Evolutionary conservation across 2,329 filamentous ascomycete species (phyloP).

Genomic region (Simplicillium aogashimaense): DNA sequence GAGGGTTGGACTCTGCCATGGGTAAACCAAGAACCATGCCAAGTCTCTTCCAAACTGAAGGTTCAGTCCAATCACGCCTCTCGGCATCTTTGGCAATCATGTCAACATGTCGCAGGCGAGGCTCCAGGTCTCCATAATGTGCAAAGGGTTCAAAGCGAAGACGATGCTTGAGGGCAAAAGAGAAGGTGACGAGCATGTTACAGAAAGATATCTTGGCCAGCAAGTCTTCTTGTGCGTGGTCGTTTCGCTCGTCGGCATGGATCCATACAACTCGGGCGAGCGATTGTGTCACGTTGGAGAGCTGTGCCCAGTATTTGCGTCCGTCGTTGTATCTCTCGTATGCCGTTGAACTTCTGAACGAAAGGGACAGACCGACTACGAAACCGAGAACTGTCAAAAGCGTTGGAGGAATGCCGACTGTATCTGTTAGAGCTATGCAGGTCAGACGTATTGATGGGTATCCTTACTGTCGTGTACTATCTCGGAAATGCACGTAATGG

Average conservation of each 20-base stretch:
- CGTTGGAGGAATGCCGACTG: slow-evolving; percentile 44
- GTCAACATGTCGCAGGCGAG: slow-evolving; percentile 61
- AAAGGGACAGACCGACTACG: slow-evolving; percentile 69
- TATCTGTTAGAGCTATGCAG: not conserved
- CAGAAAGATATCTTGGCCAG: slow-evolving; percentile 64
- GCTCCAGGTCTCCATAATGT: slow-evolving; percentile 63
- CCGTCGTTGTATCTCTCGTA: slow-evolving; percentile 65
- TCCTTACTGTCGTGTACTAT: not conserved
- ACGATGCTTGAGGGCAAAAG: slow-evolving; percentile 70
- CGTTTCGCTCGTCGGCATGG: slow-evolving; percentile 51
- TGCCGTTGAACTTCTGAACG: slow-evolving; percentile 66
- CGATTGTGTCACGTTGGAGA: slow-evolving; percentile 53
- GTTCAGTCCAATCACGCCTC: slow-evolving; percentile 25
- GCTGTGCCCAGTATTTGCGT: slow-evolving; percentile 50
- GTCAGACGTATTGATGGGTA: not conserved
- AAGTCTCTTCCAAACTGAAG: slow-evolving; percentile 44
- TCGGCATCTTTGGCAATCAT: slow-evolving; percentile 57
- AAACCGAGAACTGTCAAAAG: slow-evolving; percentile 72
- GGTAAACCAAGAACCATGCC: slow-evolving; percentile 69
- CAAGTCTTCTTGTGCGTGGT: slow-evolving; percentile 51
- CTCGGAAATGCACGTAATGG: not conserved
- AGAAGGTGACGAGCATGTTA: slow-evolving; percentile 69
- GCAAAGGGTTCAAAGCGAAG: slow-evolving; percentile 77
- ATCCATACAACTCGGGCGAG: slow-evolving; percentile 78
- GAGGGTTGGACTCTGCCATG: slow-evolving; percentile 68